These are phyloP conservation scores for Phycomyces blakesleeanus DNA, from an alignment of 192 early-diverging fungal species.

Conservation along the genomic window DNA sequence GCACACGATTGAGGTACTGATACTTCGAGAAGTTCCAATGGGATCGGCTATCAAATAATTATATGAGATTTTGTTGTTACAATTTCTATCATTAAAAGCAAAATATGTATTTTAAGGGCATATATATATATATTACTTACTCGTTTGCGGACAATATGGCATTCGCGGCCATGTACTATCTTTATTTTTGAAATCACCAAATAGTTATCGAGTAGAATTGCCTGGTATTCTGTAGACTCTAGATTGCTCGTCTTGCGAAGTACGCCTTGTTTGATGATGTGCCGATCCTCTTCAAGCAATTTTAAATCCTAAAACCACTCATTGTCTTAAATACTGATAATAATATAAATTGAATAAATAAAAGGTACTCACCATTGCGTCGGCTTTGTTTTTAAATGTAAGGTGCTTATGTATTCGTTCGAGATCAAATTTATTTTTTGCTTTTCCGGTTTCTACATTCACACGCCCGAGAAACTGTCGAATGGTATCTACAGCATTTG, in stretches of 20 bases:
- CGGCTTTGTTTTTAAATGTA: slow-evolving; percentile 24
- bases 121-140: slow-evolving; percentile 51
- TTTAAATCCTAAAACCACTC: background rate
- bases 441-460: slow-evolving; percentile 81
- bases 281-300: slow-evolving; percentile 4
- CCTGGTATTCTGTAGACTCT: slow-evolving; percentile 32
- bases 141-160: slow-evolving; percentile 5
- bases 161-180: background rate
- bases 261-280: slow-evolving; percentile 7
- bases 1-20: background rate
- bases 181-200: slow-evolving; percentile 12
- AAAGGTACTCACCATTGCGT: slow-evolving; percentile 15
- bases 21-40: slow-evolving; percentile 66
- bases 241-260: background rate
- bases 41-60: slow-evolving; percentile 69
- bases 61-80: slow-evolving; percentile 8
- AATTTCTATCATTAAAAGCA: too few species aligned
- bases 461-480: slow-evolving; percentile 71
- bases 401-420: slow-evolving; percentile 60
- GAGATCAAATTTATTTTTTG: slow-evolving; percentile 83
- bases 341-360: background rate
- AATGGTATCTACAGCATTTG: slow-evolving; percentile 62
- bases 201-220: slow-evolving; percentile 88
- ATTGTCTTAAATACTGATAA: background rate
- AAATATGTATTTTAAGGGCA: background rate